A percentile compares a stretch with the other conserved stretches of the same genome.
Evolutionary conservation across 345 rosid genomes (phyloP).

Genomic region (Euphorbia tirucalli): DNA sequence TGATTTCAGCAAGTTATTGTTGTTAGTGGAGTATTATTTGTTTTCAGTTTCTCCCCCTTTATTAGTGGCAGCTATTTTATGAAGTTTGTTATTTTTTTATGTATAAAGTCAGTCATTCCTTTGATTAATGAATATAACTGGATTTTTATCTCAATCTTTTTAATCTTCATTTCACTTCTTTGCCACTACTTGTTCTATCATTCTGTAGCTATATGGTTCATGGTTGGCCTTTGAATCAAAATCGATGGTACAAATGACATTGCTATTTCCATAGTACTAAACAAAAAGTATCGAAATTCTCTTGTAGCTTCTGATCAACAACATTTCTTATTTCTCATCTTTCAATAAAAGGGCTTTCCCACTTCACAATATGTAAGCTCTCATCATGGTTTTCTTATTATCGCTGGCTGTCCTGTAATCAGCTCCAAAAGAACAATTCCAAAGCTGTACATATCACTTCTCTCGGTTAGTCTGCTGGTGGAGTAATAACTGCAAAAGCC

Average conservation of each 20-base stretch:
- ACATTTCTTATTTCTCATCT: slow-evolving; percentile 36
- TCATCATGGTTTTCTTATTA: slow-evolving; percentile 27
- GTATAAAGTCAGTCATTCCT: too few species aligned
- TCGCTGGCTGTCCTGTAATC: slow-evolving; percentile 46
- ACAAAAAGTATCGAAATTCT: slow-evolving; percentile 27
- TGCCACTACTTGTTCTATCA: too few species aligned
- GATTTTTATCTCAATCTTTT: too few species aligned
- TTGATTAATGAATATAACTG: too few species aligned
- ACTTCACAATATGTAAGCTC: slow-evolving; percentile 33
- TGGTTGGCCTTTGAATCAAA: slow-evolving; percentile 40
- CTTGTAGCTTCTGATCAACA: slow-evolving; percentile 40
- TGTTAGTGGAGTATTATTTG: too few species aligned
- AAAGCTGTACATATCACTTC: slow-evolving; percentile 57
- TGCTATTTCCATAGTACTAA: slow-evolving; percentile 50
- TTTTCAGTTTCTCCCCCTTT: too few species aligned
- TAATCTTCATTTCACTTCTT: too few species aligned
- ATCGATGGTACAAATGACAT: too few species aligned
- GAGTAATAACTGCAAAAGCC: too few species aligned
- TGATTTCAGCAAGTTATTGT: too few species aligned
- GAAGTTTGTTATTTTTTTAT: too few species aligned
- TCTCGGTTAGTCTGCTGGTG: slow-evolving; percentile 33
- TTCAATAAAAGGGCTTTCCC: slow-evolving; percentile 37
- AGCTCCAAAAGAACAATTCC: slow-evolving; percentile 52
- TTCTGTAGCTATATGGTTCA: slow-evolving; percentile 35
- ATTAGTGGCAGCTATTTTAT: too few species aligned